phyloP scores from a whole-genome alignment of 2,329 filamentous ascomycete species.

The Colletotrichum sp. region DNA sequence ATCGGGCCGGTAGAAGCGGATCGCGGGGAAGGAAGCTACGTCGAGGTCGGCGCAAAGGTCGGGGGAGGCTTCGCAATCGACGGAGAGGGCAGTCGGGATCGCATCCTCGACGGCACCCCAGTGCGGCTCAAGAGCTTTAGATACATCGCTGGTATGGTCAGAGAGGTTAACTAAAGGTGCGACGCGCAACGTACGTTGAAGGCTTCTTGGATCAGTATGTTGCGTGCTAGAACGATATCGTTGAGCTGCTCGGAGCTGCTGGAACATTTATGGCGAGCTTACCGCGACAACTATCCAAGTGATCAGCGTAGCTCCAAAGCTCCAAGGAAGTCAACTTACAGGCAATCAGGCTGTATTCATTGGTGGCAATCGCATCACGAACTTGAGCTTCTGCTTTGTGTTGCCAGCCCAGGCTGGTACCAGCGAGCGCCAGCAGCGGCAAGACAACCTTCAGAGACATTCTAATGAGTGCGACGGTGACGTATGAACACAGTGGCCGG shows the following conservation, averaged over 20 bases:
- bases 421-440: constrained; percentile 5
- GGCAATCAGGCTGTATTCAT: constrained; percentile 32
- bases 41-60: constrained; percentile 45
- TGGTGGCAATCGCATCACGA: constrained; percentile 7
- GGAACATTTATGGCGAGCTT: neutral
- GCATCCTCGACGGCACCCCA: constrained; percentile 33
- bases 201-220: neutral
- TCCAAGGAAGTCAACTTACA: constrained; percentile 29
- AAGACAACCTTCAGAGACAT: constrained; percentile 12
- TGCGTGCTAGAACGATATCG: neutral
- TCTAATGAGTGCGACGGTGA: neutral
- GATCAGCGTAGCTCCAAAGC: neutral
- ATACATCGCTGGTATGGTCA: constrained; percentile 28
- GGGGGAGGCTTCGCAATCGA: constrained; percentile 44
- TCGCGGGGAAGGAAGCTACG: constrained; percentile 50
- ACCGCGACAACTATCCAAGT: neutral
- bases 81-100: constrained; percentile 31
- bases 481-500: neutral
- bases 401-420: neutral
- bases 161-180: neutral
- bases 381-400: constrained; percentile 10
- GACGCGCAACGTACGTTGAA: neutral
- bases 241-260: neutral
- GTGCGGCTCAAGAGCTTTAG: constrained; percentile 38
- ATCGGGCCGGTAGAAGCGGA: constrained; percentile 45